A percentile compares a stretch with the other conserved stretches of the same genome.
Evolutionary conservation across 257 asterid species (phyloP).

Genomic region (Cynanchum wilfordii): DNA sequence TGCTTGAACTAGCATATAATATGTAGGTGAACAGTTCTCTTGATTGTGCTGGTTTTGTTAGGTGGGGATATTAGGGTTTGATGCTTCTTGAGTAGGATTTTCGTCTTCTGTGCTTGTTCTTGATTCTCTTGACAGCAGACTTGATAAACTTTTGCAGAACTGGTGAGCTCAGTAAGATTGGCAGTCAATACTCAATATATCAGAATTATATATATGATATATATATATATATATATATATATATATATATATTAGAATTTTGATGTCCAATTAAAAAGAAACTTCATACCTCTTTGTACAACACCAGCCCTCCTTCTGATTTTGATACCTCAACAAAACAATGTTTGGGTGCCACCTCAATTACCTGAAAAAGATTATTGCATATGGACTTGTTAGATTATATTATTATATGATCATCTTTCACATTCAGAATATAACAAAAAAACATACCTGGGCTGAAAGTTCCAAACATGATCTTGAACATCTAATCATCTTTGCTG

Average conservation of each 20-base stretch:
- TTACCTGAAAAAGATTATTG: conserved; percentile 19
- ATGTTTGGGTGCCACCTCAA: conserved; percentile 30
- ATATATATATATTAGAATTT: not conserved
- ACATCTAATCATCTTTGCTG: conserved; percentile 14
- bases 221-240: too few species aligned
- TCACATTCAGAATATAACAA: not conserved
- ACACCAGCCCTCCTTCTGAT: conserved; percentile 21
- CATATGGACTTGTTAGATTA: not conserved
- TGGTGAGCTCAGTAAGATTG: conserved; percentile 8
- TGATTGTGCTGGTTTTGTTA: not conserved
- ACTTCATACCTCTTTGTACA: conserved; percentile 25
- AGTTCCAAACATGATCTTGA: conserved; percentile 21
- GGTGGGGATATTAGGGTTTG: not conserved
- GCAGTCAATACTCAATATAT: not conserved
- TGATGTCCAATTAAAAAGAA: not conserved
- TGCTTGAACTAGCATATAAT: too few species aligned
- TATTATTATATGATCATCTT: too few species aligned
- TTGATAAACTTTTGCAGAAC: conserved; percentile 30
- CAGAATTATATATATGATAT: not conserved
- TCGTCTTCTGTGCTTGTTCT: conserved; percentile 3
- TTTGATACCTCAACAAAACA: conserved; percentile 27
- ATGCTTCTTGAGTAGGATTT: not conserved
- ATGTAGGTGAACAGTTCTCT: not conserved
- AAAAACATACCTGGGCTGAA: conserved; percentile 21
- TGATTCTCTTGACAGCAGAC: conserved; percentile 20